Conservation (phyloP, 495 filamentous ascomycete genomes). For the Xylaria curta region DNA sequence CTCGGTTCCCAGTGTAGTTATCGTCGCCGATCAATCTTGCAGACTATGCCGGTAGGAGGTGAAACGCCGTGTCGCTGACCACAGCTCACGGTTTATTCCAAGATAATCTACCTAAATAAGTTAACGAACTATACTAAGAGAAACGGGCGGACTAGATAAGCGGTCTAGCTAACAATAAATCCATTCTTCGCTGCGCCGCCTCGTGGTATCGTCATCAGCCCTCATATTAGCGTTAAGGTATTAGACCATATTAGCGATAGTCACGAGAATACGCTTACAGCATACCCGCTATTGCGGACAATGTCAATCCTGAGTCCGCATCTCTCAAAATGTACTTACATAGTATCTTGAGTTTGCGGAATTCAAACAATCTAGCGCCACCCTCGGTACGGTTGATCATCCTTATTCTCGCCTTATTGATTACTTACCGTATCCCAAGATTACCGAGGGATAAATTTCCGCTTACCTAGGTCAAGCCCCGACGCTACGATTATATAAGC, state of each 20-base stretch:
- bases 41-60: not conserved
- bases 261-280: not conserved
- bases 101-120: not conserved
- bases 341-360: not conserved
- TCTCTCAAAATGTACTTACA: not conserved
- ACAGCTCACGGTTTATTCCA: not conserved
- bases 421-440: not conserved
- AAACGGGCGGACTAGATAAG: not conserved
- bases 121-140: not conserved
- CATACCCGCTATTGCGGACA: not conserved
- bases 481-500: not conserved
- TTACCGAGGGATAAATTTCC: not conserved
- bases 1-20: not conserved
- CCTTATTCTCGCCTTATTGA: not conserved
- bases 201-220: constrained; percentile 1
- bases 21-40: not conserved
- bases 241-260: constrained; percentile 1
- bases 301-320: not conserved
- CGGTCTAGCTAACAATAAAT: constrained; percentile 15
- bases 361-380: not conserved
- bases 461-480: not conserved
- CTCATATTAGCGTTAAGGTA: not conserved
- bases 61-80: not conserved
- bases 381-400: not conserved
- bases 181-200: not conserved